Percentiles rank a stretch among this genome's conserved stretches.
Evolutionary conservation across 352 stramenopile genomes (phyloP).

Genomic region (Phytophthora capsici): DNA sequence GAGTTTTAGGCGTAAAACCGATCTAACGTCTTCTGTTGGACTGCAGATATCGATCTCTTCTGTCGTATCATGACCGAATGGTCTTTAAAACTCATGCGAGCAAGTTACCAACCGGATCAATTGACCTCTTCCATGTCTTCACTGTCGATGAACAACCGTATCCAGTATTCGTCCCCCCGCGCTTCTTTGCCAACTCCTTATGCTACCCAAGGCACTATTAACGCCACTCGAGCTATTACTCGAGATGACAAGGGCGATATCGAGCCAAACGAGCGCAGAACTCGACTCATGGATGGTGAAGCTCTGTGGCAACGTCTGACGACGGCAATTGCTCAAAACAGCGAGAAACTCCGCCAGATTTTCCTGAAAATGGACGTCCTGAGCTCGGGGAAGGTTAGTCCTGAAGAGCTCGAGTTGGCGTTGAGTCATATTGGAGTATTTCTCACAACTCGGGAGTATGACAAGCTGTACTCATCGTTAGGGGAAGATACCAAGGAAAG

Average conservation of each 20-base stretch:
- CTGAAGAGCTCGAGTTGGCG: constrained; percentile 75
- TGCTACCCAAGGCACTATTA: constrained; percentile 37
- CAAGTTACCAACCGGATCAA: constrained; percentile 43
- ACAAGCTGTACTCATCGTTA: constrained; percentile 68
- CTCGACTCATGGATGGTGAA: constrained; percentile 48
- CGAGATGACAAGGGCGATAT: background rate
- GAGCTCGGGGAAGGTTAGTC: constrained; percentile 63
- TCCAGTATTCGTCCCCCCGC: constrained; percentile 30
- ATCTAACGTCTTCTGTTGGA: background rate
- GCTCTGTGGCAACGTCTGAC: constrained; percentile 63
- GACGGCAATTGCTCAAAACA: constrained; percentile 51
- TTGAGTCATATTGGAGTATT: constrained; percentile 79
- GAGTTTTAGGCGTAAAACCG: background rate
- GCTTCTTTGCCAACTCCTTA: constrained; percentile 58
- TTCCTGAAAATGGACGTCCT: constrained; percentile 85
- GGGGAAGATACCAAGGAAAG: constrained; percentile 34
- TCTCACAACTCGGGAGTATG: constrained; percentile 68
- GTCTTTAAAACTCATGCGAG: constrained; percentile 66
- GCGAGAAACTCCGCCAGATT: constrained; percentile 77
- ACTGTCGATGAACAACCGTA: constrained; percentile 23
- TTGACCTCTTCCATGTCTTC: constrained; percentile 27
- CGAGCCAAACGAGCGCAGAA: constrained; percentile 11
- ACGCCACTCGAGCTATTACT: constrained; percentile 6
- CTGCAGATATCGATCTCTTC: constrained; percentile 76
- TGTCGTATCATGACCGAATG: constrained; percentile 85